These are phyloP conservation scores for Kazachstania africana DNA, from an alignment of 805 yeast species.

Conservation along the genomic window DNA sequence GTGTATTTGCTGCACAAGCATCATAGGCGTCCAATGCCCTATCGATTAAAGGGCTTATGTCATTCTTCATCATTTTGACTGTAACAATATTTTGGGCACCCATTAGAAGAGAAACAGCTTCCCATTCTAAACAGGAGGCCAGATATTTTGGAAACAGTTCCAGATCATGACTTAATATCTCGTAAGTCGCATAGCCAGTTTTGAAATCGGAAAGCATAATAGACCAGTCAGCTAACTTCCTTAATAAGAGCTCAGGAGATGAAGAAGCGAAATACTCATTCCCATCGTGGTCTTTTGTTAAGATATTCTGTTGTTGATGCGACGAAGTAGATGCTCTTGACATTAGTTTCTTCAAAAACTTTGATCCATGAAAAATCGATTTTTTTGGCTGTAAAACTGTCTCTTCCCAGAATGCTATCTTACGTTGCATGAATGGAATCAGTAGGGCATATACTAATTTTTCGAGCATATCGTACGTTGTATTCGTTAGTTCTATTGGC, in stretches of 20 bases:
- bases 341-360: constrained; percentile 38
- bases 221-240: constrained; percentile 87
- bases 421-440: constrained; percentile 78
- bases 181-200: constrained; percentile 75
- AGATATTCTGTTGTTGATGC: constrained; percentile 7
- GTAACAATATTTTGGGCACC: constrained; percentile 35
- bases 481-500: constrained; percentile 13
- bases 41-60: constrained; percentile 31
- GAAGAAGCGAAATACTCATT: constrained; percentile 50
- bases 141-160: constrained; percentile 34
- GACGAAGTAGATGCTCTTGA: constrained; percentile 7
- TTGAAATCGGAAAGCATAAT: constrained; percentile 84
- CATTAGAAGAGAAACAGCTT: constrained; percentile 59
- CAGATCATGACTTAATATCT: constrained; percentile 66
- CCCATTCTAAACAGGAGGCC: constrained; percentile 84
- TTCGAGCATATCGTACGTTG: constrained; percentile 18
- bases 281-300: constrained; percentile 34
- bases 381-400: constrained; percentile 64
- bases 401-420: constrained; percentile 78
- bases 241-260: constrained; percentile 58
- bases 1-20: constrained; percentile 33
- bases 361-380: constrained; percentile 58
- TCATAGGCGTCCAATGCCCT: constrained; percentile 24
- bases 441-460: constrained; percentile 13
- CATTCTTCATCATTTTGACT: constrained; percentile 32